phyloP scores from a whole-genome alignment of 2,329 filamentous ascomycete genomes.

The Clathrospora elynae region DNA sequence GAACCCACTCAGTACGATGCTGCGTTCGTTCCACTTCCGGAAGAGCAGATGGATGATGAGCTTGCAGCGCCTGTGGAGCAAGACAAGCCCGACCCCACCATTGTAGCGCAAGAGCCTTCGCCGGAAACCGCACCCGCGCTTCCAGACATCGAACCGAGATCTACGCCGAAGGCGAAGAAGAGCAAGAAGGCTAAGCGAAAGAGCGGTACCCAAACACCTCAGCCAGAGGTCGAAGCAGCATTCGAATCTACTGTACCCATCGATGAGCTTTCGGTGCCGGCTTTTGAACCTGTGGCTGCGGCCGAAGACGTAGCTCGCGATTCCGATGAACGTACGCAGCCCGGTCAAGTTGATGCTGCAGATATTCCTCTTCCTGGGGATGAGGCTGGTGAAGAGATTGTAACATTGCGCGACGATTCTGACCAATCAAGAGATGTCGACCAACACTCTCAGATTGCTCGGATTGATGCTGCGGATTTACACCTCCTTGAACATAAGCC shows the following conservation, averaged over 20 bases:
- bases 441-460: background rate
- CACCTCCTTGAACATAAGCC: constrained; percentile 7
- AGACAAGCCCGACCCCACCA: background rate
- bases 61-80: constrained; percentile 1
- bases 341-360: background rate
- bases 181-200: constrained; percentile 14
- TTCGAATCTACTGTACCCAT: constrained; percentile 2
- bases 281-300: background rate
- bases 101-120: background rate
- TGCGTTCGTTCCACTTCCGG: constrained; percentile 3
- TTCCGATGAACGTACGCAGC: background rate
- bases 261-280: background rate
- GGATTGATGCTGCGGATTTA: constrained; percentile 4
- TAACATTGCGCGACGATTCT: background rate
- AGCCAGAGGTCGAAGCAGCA: constrained; percentile 4
- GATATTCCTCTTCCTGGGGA: background rate
- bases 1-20: background rate
- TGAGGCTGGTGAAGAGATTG: background rate
- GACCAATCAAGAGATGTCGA: background rate
- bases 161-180: constrained; percentile 12
- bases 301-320: background rate
- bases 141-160: background rate
- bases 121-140: background rate
- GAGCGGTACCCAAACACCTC: constrained; percentile 5
- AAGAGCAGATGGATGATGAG: constrained; percentile 1